Evolutionary conservation across 768 basidiomycete species (phyloP).

Genomic region (Cyclocybe aegerita): DNA sequence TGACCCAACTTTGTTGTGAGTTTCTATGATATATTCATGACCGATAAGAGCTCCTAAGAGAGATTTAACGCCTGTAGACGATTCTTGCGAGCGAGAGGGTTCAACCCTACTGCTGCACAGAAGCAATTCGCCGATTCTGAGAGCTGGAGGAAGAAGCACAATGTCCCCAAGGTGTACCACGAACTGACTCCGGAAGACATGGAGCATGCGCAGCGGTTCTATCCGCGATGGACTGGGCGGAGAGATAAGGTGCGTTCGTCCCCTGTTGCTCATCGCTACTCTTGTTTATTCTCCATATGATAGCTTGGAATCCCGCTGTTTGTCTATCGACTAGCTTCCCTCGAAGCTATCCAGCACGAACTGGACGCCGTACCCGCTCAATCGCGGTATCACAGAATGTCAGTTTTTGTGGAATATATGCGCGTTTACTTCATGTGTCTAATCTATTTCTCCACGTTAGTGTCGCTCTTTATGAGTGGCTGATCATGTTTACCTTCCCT

Average conservation of each 20-base stretch:
- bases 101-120: slow-evolving; percentile 59
- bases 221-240: slow-evolving; percentile 81
- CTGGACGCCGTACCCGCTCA: slow-evolving; percentile 51
- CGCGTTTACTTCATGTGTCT: background rate
- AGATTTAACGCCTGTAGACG: slow-evolving; percentile 49
- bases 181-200: slow-evolving; percentile 61
- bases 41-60: background rate
- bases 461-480: slow-evolving; percentile 63
- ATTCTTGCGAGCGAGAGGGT: slow-evolving; percentile 79
- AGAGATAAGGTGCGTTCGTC: slow-evolving; percentile 59
- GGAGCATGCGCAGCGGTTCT: slow-evolving; percentile 57
- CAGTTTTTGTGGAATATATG: slow-evolving; percentile 21
- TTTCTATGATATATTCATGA: slow-evolving; percentile 7
- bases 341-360: slow-evolving; percentile 59
- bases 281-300: background rate
- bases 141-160: slow-evolving; percentile 63
- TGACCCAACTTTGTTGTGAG: slow-evolving; percentile 67
- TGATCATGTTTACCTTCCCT: slow-evolving; percentile 63
- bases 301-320: slow-evolving; percentile 72
- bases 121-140: slow-evolving; percentile 70
- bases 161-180: slow-evolving; percentile 63
- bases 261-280: background rate
- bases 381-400: slow-evolving; percentile 72
- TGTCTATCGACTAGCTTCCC: slow-evolving; percentile 71
- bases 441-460: slow-evolving; percentile 30